Evolutionary conservation across 1,284 basidiomycete species (phyloP).

Genomic region (Puccinia hordei): DNA sequence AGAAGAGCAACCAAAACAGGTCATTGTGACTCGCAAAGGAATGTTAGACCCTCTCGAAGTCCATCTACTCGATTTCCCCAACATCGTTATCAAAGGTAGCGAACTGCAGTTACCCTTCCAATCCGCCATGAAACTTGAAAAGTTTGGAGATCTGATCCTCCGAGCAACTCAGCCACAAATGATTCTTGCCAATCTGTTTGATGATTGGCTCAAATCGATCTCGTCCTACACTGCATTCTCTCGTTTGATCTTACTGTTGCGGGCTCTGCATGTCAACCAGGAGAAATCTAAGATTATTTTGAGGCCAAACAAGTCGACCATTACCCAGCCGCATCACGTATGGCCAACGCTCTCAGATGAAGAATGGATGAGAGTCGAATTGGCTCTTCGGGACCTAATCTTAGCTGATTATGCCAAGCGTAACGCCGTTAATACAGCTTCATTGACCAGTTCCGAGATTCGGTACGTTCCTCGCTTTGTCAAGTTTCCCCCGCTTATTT

Average conservation of each 20-base stretch:
- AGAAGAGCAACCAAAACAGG: constrained; percentile 98
- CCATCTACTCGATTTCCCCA: constrained; percentile 96
- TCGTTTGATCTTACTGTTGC: constrained; percentile 88
- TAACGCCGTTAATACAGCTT: constrained; percentile 98
- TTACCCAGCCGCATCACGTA: constrained; percentile 94
- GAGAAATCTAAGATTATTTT: constrained; percentile 84
- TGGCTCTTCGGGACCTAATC: constrained; percentile 92
- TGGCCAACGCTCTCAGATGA: constrained; percentile 95
- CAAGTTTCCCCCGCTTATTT: constrained; percentile 52
- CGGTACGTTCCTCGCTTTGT: constrained; percentile 58
- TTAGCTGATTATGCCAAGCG: constrained; percentile 96
- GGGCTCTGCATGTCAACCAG: constrained; percentile 97
- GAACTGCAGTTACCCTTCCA: constrained; percentile 99
- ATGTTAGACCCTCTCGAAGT: constrained; percentile 92
- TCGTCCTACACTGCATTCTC: constrained; percentile 99
- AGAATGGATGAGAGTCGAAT: constrained; percentile 99
- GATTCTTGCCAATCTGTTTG: constrained; percentile 95
- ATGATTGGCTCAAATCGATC: constrained; percentile 99
- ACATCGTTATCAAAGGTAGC: constrained; percentile 99
- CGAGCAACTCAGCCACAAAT: constrained; percentile 98
- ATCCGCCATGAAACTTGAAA: constrained; percentile 99
- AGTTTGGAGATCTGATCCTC: constrained; percentile 89
- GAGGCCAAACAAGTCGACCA: constrained; percentile 70
- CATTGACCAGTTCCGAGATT: constrained; percentile 91
- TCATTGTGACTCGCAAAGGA: constrained; percentile 99